Evolutionary conservation across 257 asterid genomes (phyloP).

Genomic region (Gynochthodes officinalis): DNA sequence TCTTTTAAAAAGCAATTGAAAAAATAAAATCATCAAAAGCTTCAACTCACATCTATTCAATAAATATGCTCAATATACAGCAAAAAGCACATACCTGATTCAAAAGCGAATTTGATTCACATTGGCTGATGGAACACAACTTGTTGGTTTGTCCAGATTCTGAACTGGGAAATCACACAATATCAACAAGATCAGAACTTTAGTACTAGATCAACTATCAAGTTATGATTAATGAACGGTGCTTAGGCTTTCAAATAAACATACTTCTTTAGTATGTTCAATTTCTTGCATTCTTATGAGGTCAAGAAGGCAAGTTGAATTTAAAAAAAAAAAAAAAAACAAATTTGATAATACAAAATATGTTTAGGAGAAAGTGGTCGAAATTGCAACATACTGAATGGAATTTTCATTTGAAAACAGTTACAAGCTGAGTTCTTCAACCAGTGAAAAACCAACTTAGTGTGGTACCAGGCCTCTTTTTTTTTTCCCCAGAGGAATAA

Average conservation of each 20-base stretch:
- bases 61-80: background rate
- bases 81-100: slow-evolving; percentile 62
- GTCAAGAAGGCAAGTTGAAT: no score
- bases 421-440: no score
- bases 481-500: no score
- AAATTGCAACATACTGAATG: no score
- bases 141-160: slow-evolving; percentile 89
- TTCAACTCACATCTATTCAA: background rate
- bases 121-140: slow-evolving; percentile 92
- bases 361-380: no score
- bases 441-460: no score
- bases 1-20: background rate
- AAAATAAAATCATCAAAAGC: background rate
- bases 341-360: no score
- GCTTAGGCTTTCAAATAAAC: background rate
- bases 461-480: no score
- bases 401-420: no score
- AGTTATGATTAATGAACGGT: background rate
- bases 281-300: no score
- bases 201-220: background rate
- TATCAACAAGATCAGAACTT: slow-evolving; percentile 25
- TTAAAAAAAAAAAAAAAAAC: no score
- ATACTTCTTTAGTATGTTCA: background rate
- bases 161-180: slow-evolving; percentile 52
- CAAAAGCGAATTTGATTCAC: slow-evolving; percentile 85